phyloP scores from a whole-genome alignment of 1,284 basidiomycete genomes.

The Vanrija sp. region DNA sequence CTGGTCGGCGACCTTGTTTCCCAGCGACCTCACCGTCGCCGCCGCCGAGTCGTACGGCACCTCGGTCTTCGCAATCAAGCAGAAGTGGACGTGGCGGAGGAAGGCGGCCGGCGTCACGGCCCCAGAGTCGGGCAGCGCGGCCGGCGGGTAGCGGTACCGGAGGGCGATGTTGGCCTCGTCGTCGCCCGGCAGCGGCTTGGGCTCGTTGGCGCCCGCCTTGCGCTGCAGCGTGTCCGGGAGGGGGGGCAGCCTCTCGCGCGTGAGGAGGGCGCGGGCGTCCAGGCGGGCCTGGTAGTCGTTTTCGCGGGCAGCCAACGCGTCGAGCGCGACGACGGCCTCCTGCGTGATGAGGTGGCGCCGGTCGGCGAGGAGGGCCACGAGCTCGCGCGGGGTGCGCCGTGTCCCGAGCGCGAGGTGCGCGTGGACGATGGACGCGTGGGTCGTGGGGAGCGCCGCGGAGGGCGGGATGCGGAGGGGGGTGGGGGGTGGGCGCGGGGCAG shows the following conservation, averaged over 20 bases:
- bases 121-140: background rate
- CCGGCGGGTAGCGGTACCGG: background rate
- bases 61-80: background rate
- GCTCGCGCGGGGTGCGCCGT: background rate
- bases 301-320: background rate
- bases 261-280: background rate
- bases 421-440: background rate
- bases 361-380: background rate
- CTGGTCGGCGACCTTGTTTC: background rate
- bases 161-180: background rate
- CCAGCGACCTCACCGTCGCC: background rate
- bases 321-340: background rate
- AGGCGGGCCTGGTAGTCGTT: background rate
- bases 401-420: background rate
- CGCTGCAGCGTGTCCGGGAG: background rate
- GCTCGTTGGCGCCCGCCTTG: background rate
- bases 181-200: background rate
- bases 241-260: background rate
- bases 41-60: background rate
- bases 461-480: too few species aligned
- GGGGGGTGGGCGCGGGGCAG: too few species aligned
- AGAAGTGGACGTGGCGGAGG: conserved; percentile 7
- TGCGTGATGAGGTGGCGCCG: background rate
- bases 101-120: background rate
- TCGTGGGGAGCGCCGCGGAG: background rate